Evolutionary conservation across 116 monocot genomes (phyloP).

Genomic region (Posidonia oceanica): DNA sequence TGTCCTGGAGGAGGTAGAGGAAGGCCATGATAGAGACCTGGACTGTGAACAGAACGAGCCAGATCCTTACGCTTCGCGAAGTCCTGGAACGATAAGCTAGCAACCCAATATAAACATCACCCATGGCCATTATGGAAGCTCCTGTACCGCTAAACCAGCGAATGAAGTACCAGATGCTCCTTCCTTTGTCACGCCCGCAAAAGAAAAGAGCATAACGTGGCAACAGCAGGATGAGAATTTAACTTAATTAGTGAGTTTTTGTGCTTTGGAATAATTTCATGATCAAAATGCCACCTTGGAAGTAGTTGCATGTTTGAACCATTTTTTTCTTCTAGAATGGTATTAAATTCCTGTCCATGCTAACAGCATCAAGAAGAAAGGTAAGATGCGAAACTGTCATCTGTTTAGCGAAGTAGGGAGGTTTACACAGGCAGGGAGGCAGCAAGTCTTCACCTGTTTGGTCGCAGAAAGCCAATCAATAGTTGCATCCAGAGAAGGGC

Average conservation of each 20-base stretch:
- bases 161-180: slow-evolving; percentile 55
- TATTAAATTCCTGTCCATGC: no score
- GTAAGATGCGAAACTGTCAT: no score
- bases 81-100: slow-evolving; percentile 47
- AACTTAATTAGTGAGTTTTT: no score
- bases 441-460: slow-evolving; percentile 43
- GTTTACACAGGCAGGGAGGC: not conserved
- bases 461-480: slow-evolving; percentile 49
- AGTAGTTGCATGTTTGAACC: no score
- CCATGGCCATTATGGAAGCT: slow-evolving; percentile 25
- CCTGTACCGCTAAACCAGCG: slow-evolving; percentile 68
- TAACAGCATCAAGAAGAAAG: no score
- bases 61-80: slow-evolving; percentile 28
- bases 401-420: not conserved
- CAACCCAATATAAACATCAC: slow-evolving; percentile 56
- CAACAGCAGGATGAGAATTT: not conserved
- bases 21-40: slow-evolving; percentile 42
- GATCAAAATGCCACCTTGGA: no score
- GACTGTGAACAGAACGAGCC: slow-evolving; percentile 42
- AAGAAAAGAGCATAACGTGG: not conserved
- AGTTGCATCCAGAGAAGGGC: slow-evolving; percentile 50
- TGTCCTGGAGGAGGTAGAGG: slow-evolving; percentile 55
- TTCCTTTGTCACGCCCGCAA: slow-evolving; percentile 36
- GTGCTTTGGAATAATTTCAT: no score
- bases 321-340: no score